Evolutionary conservation across 306 rosid genomes (phyloP).

Genomic region (Dalbergia cultrata): DNA sequence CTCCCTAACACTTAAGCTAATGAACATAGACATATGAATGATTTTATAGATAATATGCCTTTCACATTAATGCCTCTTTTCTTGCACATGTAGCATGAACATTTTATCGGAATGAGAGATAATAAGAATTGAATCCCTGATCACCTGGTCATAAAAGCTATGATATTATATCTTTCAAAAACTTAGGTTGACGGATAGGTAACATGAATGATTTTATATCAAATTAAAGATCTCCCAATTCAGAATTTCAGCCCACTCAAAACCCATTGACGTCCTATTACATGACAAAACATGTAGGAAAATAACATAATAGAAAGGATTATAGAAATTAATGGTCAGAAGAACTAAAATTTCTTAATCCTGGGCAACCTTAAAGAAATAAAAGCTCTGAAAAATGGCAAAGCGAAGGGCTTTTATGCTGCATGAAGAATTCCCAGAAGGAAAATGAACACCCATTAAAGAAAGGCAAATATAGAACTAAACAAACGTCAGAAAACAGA

Average conservation of each 20-base stretch:
- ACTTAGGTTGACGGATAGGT: too few relatives aligned
- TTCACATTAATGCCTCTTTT: too few relatives aligned
- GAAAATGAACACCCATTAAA: slow-evolving; percentile 24
- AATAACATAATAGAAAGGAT: background rate
- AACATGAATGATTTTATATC: too few relatives aligned
- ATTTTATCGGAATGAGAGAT: too few relatives aligned
- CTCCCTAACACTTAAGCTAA: too few relatives aligned
- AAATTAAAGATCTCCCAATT: slow-evolving; percentile 21
- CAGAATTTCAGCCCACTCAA: slow-evolving; percentile 32
- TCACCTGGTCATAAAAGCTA: too few relatives aligned
- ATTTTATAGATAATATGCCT: too few relatives aligned
- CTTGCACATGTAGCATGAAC: too few relatives aligned
- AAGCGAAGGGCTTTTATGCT: background rate
- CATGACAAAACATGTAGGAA: slow-evolving; percentile 6
- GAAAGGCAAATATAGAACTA: slow-evolving; percentile 7
- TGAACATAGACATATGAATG: too few relatives aligned
- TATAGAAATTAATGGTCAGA: background rate
- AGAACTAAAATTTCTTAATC: slow-evolving; percentile 21
- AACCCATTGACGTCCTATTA: background rate
- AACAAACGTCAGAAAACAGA: slow-evolving; percentile 30
- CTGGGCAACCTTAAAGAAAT: background rate
- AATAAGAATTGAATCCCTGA: too few relatives aligned
- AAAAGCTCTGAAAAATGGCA: background rate
- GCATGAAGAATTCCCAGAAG: slow-evolving; percentile 34
- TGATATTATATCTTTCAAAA: too few relatives aligned